Conservation (phyloP, 352 stramenopile genomes). For the Phytophthora citricola region DNA sequence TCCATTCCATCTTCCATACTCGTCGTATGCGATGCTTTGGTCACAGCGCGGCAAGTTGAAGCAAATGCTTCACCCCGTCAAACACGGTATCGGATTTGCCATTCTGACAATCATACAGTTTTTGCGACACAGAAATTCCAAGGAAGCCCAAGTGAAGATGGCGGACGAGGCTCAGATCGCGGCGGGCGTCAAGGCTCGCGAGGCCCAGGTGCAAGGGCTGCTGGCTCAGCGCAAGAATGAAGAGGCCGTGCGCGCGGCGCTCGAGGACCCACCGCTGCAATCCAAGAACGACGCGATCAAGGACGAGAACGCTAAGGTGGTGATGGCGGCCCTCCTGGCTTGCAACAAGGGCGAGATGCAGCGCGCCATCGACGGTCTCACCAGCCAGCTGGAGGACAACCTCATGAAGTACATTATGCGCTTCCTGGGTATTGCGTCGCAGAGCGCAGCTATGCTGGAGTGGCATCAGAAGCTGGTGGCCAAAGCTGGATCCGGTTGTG, state of each 20-base stretch:
- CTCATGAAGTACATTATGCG: slow-evolving; percentile 93
- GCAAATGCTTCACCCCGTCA: slow-evolving; percentile 6
- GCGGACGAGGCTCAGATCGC: slow-evolving; percentile 63
- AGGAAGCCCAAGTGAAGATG: slow-evolving; percentile 43
- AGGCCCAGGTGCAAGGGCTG: slow-evolving; percentile 70
- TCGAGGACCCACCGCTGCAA: slow-evolving; percentile 76
- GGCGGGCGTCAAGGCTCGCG: slow-evolving; percentile 65
- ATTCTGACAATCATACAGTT: slow-evolving; percentile 14
- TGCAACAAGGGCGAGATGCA: slow-evolving; percentile 92
- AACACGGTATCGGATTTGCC: slow-evolving; percentile 30
- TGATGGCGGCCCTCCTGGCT: slow-evolving; percentile 74
- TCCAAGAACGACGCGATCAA: slow-evolving; percentile 73
- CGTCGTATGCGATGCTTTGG: neutral
- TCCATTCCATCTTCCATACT: no score
- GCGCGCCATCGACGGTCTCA: slow-evolving; percentile 78
- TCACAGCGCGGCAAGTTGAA: slow-evolving; percentile 15
- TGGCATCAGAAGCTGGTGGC: slow-evolving; percentile 89
- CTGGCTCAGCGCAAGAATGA: slow-evolving; percentile 84
- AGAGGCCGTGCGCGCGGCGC: slow-evolving; percentile 73
- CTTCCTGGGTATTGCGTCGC: slow-evolving; percentile 71
- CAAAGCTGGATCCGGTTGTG: slow-evolving; percentile 88
- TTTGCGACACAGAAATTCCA: slow-evolving; percentile 21
- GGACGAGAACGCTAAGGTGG: slow-evolving; percentile 79
- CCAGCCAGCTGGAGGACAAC: slow-evolving; percentile 70
- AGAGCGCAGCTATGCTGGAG: slow-evolving; percentile 86